Evolutionary conservation across 2,329 filamentous ascomycete species (phyloP), one percentile per base, ranked within the genome.

Genomic region (Paraconiothyrium sp.): DNA sequence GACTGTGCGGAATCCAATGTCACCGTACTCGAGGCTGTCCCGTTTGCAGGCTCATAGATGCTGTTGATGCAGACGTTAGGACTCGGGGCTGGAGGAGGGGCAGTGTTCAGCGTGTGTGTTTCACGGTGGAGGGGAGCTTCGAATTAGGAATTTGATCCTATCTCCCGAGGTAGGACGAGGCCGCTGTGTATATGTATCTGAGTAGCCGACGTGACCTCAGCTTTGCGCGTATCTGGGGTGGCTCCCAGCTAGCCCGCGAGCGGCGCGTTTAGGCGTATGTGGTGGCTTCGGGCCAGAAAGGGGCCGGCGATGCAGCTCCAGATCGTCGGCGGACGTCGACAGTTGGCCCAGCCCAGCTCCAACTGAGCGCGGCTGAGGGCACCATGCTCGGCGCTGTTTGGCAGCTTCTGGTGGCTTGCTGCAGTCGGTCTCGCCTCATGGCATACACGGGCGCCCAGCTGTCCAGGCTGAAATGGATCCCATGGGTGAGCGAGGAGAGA

Each of bases 201-300:
- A 41, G 57, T 54, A 37, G 62, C 69, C 59, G 64, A 61, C 59
- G 61, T 60, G 62, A 65, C 56, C 67, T 71, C 69, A 72, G 70
- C 64, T 68, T 58, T 58, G 57, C 69, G 72, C 61, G 63, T 61
- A 54, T 66, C 65, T 61, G 62, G 13, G 35, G 60, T 54, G 56
- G 50, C 51, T 59, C 51, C 61, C 55, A 58, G 50, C 61, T 59
- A 64, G 66, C 63, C 64, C 64, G 62, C 47, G 56, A 16, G 60
- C 73, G 72, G 74, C 68, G 74, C 54, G 50, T 56, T 61, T 50
- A 66, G 49, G 22, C 65, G 59, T 61, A 58, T 67, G 61, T 65
- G 61, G 73, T 72, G 71, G 73, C 72, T 73, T 67, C 63, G 64
- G 59, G 62, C 51, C 62, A 48, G 52, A 52, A 39, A 49, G 39